Evolutionary conservation across 805 yeast species (phyloP).

Genomic region (baker's yeast (Saccharomyces cerevisiae)): DNA sequence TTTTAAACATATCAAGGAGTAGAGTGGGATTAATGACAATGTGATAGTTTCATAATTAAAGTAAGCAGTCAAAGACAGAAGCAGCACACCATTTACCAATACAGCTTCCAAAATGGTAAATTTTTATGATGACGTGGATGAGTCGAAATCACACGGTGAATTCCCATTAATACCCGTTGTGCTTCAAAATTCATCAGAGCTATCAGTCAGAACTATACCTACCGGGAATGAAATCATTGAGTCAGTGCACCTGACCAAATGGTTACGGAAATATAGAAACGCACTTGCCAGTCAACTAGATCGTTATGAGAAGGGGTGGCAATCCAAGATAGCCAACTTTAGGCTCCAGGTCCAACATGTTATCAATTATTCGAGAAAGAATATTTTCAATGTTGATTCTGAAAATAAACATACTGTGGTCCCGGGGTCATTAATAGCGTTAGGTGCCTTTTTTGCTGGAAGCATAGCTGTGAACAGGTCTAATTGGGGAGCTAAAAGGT

Average conservation of each 20-base stretch:
- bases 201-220: neutral
- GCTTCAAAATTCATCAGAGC: constrained; percentile 4
- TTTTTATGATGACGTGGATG: neutral
- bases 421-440: constrained; percentile 21
- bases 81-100: neutral
- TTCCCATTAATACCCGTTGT: constrained; percentile 5
- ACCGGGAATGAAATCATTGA: constrained; percentile 13
- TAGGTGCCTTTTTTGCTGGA: constrained; percentile 25
- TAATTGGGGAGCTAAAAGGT: constrained; percentile 20
- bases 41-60: neutral
- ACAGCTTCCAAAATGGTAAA: neutral
- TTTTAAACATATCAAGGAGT: neutral
- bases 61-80: neutral
- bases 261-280: constrained; percentile 9
- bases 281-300: constrained; percentile 6
- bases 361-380: constrained; percentile 8
- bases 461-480: constrained; percentile 20
- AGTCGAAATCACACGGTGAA: constrained; percentile 1
- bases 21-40: neutral
- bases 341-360: neutral
- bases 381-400: constrained; percentile 16
- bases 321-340: constrained; percentile 5
- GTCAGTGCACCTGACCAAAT: constrained; percentile 8
- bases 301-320: constrained; percentile 1
- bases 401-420: constrained; percentile 21